phyloP scores from a whole-genome alignment of 2,329 filamentous ascomycete genomes.

The Aspergillus neotritici region DNA sequence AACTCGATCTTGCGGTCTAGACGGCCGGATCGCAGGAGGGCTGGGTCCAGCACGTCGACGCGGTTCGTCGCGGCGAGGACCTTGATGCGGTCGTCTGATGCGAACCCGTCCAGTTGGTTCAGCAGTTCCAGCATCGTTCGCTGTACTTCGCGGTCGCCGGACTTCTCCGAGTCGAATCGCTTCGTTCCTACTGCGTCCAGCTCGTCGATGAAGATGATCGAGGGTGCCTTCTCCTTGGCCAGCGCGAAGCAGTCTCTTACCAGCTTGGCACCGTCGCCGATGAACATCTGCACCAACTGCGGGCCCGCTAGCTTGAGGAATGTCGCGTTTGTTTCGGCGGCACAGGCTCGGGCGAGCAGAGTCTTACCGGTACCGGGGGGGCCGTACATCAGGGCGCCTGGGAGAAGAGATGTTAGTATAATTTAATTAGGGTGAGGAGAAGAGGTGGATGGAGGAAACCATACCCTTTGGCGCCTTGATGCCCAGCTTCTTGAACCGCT shows the following conservation, averaged over 20 bases:
- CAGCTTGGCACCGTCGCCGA: conserved; percentile 94
- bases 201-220: conserved; percentile 99
- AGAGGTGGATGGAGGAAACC: conserved; percentile 13
- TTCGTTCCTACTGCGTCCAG: conserved; percentile 97
- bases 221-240: conserved; percentile 96
- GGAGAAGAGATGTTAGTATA: conserved; percentile 5
- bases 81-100: conserved; percentile 94
- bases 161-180: conserved; percentile 98
- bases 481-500: conserved; percentile 98
- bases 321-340: conserved; percentile 94
- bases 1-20: conserved; percentile 98
- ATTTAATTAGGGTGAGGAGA: conserved; percentile 4
- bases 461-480: conserved; percentile 98
- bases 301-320: conserved; percentile 98
- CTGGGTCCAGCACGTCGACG: conserved; percentile 88
- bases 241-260: conserved; percentile 96
- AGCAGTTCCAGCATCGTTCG: conserved; percentile 97
- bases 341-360: conserved; percentile 81
- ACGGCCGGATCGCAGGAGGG: conserved; percentile 82
- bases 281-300: conserved; percentile 99
- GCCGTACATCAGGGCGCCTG: conserved; percentile 97
- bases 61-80: conserved; percentile 92
- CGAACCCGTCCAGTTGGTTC: conserved; percentile 97
- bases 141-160: conserved; percentile 94
- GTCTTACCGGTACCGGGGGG: conserved; percentile 47